Evolutionary conservation across 768 basidiomycete species (phyloP).

Genomic region (Tulasnella sp.): DNA sequence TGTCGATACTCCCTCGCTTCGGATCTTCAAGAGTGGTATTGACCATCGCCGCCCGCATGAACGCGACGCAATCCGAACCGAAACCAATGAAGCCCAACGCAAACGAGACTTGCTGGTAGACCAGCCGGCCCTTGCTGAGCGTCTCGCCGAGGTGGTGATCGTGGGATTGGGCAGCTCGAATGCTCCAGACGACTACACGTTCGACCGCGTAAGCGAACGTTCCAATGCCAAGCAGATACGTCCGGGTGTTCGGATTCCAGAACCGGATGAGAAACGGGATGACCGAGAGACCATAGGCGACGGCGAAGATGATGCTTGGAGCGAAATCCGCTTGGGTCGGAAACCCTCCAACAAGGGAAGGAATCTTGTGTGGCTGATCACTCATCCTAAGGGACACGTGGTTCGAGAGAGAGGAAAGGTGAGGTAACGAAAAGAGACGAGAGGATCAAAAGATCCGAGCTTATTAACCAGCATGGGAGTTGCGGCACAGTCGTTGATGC

Average conservation of each 20-base stretch:
- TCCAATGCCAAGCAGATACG: conserved; percentile 44
- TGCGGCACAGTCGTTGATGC: not conserved
- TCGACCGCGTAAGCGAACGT: conserved; percentile 47
- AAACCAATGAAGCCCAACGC: conserved; percentile 17
- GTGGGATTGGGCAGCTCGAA: conserved; percentile 18
- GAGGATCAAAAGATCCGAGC: not conserved
- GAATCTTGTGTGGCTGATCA: conserved; percentile 39
- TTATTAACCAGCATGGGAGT: not conserved
- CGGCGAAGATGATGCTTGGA: conserved; percentile 51
- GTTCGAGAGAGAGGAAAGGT: not conserved
- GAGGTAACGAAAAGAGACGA: not conserved
- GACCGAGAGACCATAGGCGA: conserved; percentile 47
- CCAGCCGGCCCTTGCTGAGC: not conserved
- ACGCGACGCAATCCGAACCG: conserved; percentile 17
- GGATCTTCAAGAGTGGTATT: conserved; percentile 23
- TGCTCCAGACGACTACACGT: conserved; percentile 29
- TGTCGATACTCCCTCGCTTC: conserved; percentile 13
- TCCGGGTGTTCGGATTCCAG: conserved; percentile 46
- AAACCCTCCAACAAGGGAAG: conserved; percentile 53
- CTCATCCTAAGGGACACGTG: not conserved
- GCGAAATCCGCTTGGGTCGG: conserved; percentile 49
- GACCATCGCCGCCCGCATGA: conserved; percentile 7
- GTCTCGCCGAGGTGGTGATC: conserved; percentile 5
- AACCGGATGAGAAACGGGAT: conserved; percentile 48
- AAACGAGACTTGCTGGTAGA: conserved; percentile 26